Percentiles rank a stretch among this genome's conserved stretches.
Conservation (phyloP, 1,139 yeast genomes). For the Lodderomyces theae region DNA sequence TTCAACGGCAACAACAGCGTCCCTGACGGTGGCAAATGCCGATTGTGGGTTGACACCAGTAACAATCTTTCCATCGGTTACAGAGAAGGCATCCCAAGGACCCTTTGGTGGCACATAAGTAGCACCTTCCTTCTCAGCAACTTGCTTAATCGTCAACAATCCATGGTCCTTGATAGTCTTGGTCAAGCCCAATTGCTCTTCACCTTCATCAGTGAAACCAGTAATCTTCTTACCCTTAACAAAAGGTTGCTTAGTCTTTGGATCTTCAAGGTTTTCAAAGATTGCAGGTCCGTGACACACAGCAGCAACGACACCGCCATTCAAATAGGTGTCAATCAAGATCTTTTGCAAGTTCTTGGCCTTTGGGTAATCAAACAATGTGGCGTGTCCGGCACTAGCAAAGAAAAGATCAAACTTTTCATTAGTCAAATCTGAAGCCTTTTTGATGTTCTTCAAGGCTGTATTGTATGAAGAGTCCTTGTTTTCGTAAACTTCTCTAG, state of each 20-base stretch:
- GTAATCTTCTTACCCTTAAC: slow-evolving; percentile 54
- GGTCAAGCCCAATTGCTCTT: slow-evolving; percentile 37
- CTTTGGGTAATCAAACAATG: slow-evolving; percentile 55
- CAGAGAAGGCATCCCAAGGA: slow-evolving; percentile 53
- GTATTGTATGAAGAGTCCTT: slow-evolving; percentile 35
- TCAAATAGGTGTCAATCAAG: slow-evolving; percentile 44
- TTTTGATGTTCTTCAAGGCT: slow-evolving; percentile 33
- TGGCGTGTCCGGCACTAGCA: slow-evolving; percentile 67
- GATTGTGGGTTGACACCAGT: slow-evolving; percentile 66
- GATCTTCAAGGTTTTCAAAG: slow-evolving; percentile 36
- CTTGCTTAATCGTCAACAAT: slow-evolving; percentile 33
- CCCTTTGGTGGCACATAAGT: slow-evolving; percentile 41
- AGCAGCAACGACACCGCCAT: slow-evolving; percentile 57
- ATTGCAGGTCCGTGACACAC: slow-evolving; percentile 69
- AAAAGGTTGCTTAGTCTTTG: slow-evolving; percentile 39
- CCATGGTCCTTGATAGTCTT: slow-evolving; percentile 30
- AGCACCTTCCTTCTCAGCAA: slow-evolving; percentile 41
- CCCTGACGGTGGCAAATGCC: slow-evolving; percentile 47
- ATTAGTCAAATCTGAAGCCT: slow-evolving; percentile 44
- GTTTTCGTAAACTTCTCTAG: slow-evolving; percentile 36
- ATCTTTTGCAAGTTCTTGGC: slow-evolving; percentile 46
- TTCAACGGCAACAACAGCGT: slow-evolving; percentile 12
- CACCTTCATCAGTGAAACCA: slow-evolving; percentile 61
- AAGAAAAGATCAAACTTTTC: slow-evolving; percentile 52
- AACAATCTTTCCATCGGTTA: slow-evolving; percentile 54